phyloP scores from a whole-genome alignment of 768 basidiomycete species.

The Tremella mesenterica region DNA sequence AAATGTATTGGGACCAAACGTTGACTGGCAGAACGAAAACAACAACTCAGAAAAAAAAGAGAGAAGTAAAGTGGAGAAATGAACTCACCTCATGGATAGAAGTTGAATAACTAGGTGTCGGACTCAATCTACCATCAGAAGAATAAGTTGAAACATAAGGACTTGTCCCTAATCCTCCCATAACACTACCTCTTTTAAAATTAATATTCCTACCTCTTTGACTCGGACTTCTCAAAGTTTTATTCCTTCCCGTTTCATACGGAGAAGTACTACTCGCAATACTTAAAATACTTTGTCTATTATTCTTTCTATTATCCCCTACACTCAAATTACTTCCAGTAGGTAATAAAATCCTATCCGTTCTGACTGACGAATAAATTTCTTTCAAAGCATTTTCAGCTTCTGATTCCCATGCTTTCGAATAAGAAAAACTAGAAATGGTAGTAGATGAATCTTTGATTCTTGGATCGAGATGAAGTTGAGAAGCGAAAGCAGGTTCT shows the following conservation, averaged over 20 bases:
- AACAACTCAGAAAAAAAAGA: background rate
- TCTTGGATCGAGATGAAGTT: background rate
- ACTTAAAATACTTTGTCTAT: slow-evolving; percentile 22
- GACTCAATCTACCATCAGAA: slow-evolving; percentile 76
- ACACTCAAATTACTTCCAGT: background rate
- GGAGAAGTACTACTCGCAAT: slow-evolving; percentile 6
- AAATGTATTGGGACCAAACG: too few species aligned
- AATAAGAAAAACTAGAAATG: slow-evolving; percentile 27
- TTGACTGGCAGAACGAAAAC: too few species aligned
- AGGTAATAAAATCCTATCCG: slow-evolving; percentile 81
- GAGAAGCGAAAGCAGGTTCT: slow-evolving; percentile 2
- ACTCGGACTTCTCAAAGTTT: slow-evolving; percentile 44
- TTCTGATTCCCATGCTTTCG: slow-evolving; percentile 69
- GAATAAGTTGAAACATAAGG: slow-evolving; percentile 55
- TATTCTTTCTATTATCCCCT: slow-evolving; percentile 1
- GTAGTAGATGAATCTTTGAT: slow-evolving; percentile 11
- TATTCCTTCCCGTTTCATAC: slow-evolving; percentile 50
- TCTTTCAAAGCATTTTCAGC: slow-evolving; percentile 88
- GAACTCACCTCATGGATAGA: slow-evolving; percentile 65
- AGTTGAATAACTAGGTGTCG: slow-evolving; percentile 86
- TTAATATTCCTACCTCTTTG: slow-evolving; percentile 61
- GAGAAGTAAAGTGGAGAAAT: too few species aligned
- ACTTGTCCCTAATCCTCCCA: slow-evolving; percentile 71
- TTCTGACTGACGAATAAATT: slow-evolving; percentile 87
- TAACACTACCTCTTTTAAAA: slow-evolving; percentile 83